Percentiles rank a stretch among this genome's conserved stretches.
Conservation (phyloP, 2,329 filamentous ascomycete species). For the Penicillium sp. region DNA sequence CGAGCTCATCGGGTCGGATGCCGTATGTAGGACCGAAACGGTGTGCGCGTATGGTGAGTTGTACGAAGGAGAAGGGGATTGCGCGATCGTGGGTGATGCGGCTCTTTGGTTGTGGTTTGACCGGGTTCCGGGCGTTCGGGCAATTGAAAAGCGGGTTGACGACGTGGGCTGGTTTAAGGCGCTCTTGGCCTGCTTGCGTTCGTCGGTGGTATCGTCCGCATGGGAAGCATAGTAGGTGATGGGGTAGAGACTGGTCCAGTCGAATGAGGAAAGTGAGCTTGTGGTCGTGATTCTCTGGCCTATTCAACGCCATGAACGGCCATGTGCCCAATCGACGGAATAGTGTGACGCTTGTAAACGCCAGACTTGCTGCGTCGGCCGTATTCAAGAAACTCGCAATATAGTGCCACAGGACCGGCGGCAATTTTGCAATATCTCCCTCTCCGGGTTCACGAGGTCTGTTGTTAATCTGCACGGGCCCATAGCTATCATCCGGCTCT, state of each 20-base stretch:
- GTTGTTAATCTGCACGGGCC: constrained; percentile 14
- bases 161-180: constrained; percentile 54
- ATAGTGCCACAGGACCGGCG: constrained; percentile 48
- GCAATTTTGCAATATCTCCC: constrained; percentile 47
- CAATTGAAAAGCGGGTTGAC: constrained; percentile 60
- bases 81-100: constrained; percentile 57
- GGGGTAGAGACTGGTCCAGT: constrained; percentile 55
- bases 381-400: constrained; percentile 47
- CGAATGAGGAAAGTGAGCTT: constrained; percentile 54
- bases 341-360: constrained; percentile 52
- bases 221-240: constrained; percentile 61
- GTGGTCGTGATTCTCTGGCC: constrained; percentile 47
- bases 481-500: constrained; percentile 29
- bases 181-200: constrained; percentile 55
- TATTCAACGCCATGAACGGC: constrained; percentile 43
- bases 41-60: constrained; percentile 55
- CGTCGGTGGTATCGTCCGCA: constrained; percentile 59
- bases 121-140: constrained; percentile 54
- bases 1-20: constrained; percentile 49
- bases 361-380: constrained; percentile 52
- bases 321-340: constrained; percentile 44
- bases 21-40: constrained; percentile 53
- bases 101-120: constrained; percentile 51
- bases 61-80: constrained; percentile 61
- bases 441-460: constrained; percentile 40